Evolutionary conservation across 2,329 filamentous ascomycete species (phyloP), one percentile per base, ranked within the genome.

Genomic region (Phoma herbarum): DNA sequence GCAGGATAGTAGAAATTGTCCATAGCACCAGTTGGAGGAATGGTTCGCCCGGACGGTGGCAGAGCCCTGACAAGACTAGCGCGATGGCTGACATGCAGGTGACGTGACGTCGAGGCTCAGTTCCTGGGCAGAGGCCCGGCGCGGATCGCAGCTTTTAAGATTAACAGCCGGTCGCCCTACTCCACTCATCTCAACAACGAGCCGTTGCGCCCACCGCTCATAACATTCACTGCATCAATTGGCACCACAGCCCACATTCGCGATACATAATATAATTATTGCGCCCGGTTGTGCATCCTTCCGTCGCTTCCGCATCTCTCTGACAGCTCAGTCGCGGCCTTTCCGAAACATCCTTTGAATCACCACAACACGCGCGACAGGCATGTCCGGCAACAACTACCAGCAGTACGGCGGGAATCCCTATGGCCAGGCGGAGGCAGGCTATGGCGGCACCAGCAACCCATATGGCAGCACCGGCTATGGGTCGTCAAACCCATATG

Each of bases 321-420:
- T 64, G 52, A 51, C 41, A 61, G 62, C 65, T 66, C 58, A 59
- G 63, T 61, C 62, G 58, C 65, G 57, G 59, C 62, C 63, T 42
- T 42, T 59, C 57, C 65, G 62, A 64, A 62, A 63, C 53, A 52
- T 44, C 37, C 47, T 57, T 52, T 62, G 61, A 63, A 61, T 53
- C 53, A 57, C 42, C 31, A 48, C 51, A 59, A 52, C 37, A 56
- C 56, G 54, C 55, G 46, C 56, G 53, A 28, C 52, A 58, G 60
- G 43, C 57, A 75, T 74, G 71, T 73, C 73, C 2, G 51, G 69
- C 64, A 70, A 64, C 52, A 73, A 73, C 59, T 88, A 90, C 75
- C 81, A 84, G 64, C 83, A 85, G 57, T 83, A 83, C 65, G 75
- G 79, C 63, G 79, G 80, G 63, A 89, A 90, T 72, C 88, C 88